Conservation (phyloP, 139 green algal species). For the Microglena sp. region DNA sequence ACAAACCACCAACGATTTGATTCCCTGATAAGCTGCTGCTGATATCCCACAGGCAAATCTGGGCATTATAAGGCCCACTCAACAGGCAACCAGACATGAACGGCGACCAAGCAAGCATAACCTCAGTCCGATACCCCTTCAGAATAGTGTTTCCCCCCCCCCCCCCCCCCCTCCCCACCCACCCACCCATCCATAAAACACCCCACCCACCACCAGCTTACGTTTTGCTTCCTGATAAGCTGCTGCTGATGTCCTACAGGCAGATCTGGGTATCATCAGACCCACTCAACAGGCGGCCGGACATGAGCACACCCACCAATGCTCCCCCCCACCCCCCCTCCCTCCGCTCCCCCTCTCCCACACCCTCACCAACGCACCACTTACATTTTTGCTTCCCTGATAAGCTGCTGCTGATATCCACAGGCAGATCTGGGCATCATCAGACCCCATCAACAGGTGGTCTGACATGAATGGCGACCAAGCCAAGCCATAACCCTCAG, state of each 20-base stretch:
- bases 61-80: slow-evolving; percentile 86
- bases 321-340: background rate
- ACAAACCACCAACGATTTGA: slow-evolving; percentile 12
- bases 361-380: too few relatives aligned
- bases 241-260: slow-evolving; percentile 87
- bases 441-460: slow-evolving; percentile 86
- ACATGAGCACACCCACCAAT: background rate
- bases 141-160: too few relatives aligned
- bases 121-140: slow-evolving; percentile 75
- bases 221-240: slow-evolving; percentile 1
- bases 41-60: slow-evolving; percentile 99
- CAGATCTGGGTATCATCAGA: slow-evolving; percentile 97
- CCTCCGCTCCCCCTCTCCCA: too few relatives aligned
- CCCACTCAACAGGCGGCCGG: slow-evolving; percentile 75
- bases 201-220: slow-evolving; percentile 9
- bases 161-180: too few relatives aligned
- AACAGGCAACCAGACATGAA: slow-evolving; percentile 72
- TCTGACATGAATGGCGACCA: slow-evolving; percentile 73
- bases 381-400: too few relatives aligned
- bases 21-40: background rate
- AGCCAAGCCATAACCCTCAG: slow-evolving; percentile 91
- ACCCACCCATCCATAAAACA: too few relatives aligned
- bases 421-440: slow-evolving; percentile 97
- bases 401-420: too few relatives aligned
- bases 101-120: slow-evolving; percentile 89